Percentiles rank a stretch among this genome's conserved stretches.
These are phyloP conservation scores for Populus simonii DNA, from an alignment of 345 rosid genomes.

Conservation along the genomic window DNA sequence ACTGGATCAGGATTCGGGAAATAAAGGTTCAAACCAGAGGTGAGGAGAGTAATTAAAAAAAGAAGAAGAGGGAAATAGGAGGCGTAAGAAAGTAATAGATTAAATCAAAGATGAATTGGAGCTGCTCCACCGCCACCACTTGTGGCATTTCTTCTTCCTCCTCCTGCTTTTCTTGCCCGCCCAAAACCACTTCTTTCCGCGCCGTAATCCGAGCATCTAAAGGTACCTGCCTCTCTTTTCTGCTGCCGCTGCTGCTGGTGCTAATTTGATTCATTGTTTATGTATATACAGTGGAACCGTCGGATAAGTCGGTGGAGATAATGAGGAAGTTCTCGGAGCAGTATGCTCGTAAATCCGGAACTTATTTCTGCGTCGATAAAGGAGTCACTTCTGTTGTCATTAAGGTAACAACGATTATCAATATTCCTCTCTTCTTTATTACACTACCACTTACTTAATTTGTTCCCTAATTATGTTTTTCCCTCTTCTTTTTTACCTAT, in stretches of 20 bases:
- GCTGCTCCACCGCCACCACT: constrained; percentile 31
- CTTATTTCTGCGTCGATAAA: constrained; percentile 89
- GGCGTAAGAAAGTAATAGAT: too few species aligned
- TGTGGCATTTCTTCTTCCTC: constrained; percentile 37
- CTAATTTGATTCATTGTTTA: neutral
- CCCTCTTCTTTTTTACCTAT: too few species aligned
- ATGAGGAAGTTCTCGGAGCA: constrained; percentile 99
- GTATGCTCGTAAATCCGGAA: constrained; percentile 89
- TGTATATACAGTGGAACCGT: constrained; percentile 58
- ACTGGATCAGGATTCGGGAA: too few species aligned
- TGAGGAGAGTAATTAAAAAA: too few species aligned
- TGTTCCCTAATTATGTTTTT: neutral
- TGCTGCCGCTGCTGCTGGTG: neutral
- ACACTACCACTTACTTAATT: neutral
- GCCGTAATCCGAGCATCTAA: constrained; percentile 40
- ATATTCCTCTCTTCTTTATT: neutral
- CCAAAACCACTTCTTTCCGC: constrained; percentile 23
- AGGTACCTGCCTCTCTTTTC: constrained; percentile 20
- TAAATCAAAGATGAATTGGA: too few species aligned
- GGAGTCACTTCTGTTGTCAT: constrained; percentile 94
- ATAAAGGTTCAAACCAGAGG: too few species aligned
- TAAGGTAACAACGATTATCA: constrained; percentile 44
- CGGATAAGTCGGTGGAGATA: constrained; percentile 81
- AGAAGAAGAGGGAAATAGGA: too few species aligned
- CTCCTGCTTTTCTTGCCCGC: constrained; percentile 37